Evolutionary conservation across 2,329 filamentous ascomycete genomes (phyloP).

Genomic region (Sarocladium strictum): DNA sequence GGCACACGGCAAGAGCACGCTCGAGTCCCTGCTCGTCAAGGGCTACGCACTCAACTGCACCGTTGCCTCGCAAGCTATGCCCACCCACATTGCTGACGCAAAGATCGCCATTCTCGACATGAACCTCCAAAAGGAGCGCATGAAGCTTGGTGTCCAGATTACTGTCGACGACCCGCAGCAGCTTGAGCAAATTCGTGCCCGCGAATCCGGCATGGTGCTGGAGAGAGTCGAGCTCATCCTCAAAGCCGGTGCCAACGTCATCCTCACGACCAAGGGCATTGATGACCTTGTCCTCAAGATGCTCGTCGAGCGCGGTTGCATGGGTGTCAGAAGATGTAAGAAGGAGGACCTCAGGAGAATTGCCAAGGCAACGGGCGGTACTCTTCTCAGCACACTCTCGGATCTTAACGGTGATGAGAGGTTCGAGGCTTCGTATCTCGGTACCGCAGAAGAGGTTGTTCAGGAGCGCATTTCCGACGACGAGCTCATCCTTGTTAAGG

Average conservation of each 20-base stretch:
- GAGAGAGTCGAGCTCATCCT: constrained; percentile 96
- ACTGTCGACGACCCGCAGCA: constrained; percentile 97
- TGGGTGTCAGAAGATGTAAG: constrained; percentile 94
- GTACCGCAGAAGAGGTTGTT: constrained; percentile 89
- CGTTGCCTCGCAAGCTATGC: constrained; percentile 97
- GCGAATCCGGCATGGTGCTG: constrained; percentile 87
- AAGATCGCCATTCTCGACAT: constrained; percentile 97
- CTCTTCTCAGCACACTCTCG: constrained; percentile 85
- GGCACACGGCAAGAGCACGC: constrained; percentile 88
- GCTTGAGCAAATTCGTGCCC: constrained; percentile 90
- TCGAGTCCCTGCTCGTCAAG: constrained; percentile 86
- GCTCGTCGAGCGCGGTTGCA: constrained; percentile 90
- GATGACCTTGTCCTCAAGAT: constrained; percentile 93
- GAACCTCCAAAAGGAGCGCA: constrained; percentile 97
- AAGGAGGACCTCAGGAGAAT: constrained; percentile 97
- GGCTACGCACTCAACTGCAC: constrained; percentile 98
- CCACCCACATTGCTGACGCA: constrained; percentile 81
- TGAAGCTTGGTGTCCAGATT: constrained; percentile 98
- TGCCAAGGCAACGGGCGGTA: constrained; percentile 91
- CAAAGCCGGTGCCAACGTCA: constrained; percentile 92
- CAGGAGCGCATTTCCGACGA: constrained; percentile 99
- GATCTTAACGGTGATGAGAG: constrained; percentile 97
- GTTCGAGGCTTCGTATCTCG: constrained; percentile 85
- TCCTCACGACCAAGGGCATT: constrained; percentile 97
- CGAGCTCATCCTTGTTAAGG: constrained; percentile 95